These are phyloP conservation scores for Rhizopus microsporus DNA, from an alignment of 371 early-diverging fungal species.

Conservation along the genomic window DNA sequence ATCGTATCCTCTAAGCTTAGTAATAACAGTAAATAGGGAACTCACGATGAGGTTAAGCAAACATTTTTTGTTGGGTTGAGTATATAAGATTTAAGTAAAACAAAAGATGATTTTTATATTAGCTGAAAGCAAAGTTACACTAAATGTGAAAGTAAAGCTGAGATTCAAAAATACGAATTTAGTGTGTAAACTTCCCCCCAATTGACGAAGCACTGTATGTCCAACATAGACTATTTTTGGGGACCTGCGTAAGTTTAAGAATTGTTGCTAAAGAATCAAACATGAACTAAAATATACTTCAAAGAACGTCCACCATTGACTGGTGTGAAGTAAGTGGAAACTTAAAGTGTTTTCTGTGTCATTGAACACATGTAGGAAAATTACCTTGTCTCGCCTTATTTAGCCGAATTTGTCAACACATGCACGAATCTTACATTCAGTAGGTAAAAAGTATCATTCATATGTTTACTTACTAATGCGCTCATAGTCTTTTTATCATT, in stretches of 20 bases:
- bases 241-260: constrained; percentile 31
- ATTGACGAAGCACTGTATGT: not conserved
- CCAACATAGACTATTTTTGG: constrained; percentile 27
- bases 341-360: not conserved
- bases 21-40: no score
- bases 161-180: no score
- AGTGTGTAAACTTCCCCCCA: not conserved
- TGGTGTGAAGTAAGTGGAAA: constrained; percentile 43
- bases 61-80: no score
- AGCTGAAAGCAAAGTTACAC: no score
- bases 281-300: not conserved
- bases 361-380: constrained; percentile 34
- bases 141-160: no score
- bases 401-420: constrained; percentile 81
- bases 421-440: constrained; percentile 63
- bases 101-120: no score
- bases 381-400: constrained; percentile 46
- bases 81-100: no score
- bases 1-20: no score
- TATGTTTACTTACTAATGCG: not conserved
- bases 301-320: constrained; percentile 49
- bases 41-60: no score
- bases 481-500: constrained; percentile 19
- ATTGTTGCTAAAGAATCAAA: not conserved
- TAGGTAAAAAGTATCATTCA: constrained; percentile 14